Percentiles rank a stretch among this genome's conserved stretches.
Evolutionary conservation across 2,329 filamentous ascomycete genomes (phyloP).

Genomic region (Dactylonectria estremocensis): DNA sequence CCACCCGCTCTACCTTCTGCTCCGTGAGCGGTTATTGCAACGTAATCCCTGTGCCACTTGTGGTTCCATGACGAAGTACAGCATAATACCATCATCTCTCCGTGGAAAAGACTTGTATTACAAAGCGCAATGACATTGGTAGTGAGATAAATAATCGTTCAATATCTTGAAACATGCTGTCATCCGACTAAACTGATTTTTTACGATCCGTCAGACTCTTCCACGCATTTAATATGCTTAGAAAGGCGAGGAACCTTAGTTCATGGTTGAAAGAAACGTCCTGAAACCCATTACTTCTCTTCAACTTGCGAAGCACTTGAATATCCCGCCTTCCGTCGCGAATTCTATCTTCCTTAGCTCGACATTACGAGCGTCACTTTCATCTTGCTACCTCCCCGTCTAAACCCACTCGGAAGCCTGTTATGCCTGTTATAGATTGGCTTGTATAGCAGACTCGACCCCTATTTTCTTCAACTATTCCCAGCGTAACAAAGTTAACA

Average conservation of each 20-base stretch:
- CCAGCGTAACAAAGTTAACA: constrained; percentile 2
- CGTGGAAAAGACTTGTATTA: neutral
- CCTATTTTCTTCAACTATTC: constrained; percentile 20
- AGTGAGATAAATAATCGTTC: neutral
- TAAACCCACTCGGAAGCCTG: neutral
- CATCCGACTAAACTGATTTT: neutral
- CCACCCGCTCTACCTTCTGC: neutral
- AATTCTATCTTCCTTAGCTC: neutral
- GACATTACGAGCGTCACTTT: neutral
- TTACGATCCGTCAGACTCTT: neutral
- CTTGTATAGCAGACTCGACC: constrained; percentile 2
- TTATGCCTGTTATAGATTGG: neutral
- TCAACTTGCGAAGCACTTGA: neutral
- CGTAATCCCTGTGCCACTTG: neutral
- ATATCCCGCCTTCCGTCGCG: neutral
- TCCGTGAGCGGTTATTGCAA: neutral
- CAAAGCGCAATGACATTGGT: neutral
- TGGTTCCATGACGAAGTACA: neutral
- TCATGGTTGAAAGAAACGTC: neutral
- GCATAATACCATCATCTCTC: neutral
- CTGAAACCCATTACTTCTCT: neutral
- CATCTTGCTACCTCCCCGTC: neutral
- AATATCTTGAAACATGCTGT: neutral
- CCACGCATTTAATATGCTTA: neutral
- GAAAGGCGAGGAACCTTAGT: neutral